Evolutionary conservation across 1,139 yeast genomes (phyloP).

Genomic region (Kazachstania sp.): DNA sequence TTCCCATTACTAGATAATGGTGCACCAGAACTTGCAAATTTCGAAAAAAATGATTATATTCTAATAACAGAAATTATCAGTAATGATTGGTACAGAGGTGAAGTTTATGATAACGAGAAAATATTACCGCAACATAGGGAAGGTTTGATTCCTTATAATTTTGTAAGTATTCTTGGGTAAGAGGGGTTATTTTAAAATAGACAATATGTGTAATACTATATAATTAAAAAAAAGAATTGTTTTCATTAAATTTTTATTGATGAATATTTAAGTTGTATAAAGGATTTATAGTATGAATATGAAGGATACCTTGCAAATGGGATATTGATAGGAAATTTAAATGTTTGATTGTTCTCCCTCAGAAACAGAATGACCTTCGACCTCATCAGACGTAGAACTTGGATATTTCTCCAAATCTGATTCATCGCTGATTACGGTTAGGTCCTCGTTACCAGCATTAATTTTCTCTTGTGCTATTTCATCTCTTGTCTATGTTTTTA

Average conservation of each 20-base stretch:
- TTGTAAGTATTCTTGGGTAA: constrained; percentile 19
- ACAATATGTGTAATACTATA: not conserved
- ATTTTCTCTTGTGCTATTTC: constrained; percentile 10
- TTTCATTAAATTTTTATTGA: not conserved
- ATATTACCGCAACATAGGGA: constrained; percentile 16
- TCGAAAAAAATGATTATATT: constrained; percentile 26
- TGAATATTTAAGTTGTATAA: not conserved
- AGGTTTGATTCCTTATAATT: constrained; percentile 29
- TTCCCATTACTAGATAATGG: constrained; percentile 25
- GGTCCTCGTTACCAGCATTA: not conserved
- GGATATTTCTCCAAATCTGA: not conserved
- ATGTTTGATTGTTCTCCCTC: no score
- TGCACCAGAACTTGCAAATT: constrained; percentile 25
- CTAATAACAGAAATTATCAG: constrained; percentile 26
- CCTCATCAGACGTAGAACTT: not conserved
- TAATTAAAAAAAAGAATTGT: not conserved
- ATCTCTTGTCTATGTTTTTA: constrained; percentile 52
- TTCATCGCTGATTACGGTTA: not conserved
- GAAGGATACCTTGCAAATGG: no score
- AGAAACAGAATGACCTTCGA: no score
- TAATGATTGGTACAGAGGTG: constrained; percentile 30
- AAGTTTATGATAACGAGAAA: constrained; percentile 25
- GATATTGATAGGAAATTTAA: no score
- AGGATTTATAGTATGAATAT: no score
- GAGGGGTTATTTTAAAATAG: not conserved